Evolutionary conservation across 305 asterid genomes (phyloP), one percentile per base, ranked within the genome.

Genomic region (Rubia occidens): DNA sequence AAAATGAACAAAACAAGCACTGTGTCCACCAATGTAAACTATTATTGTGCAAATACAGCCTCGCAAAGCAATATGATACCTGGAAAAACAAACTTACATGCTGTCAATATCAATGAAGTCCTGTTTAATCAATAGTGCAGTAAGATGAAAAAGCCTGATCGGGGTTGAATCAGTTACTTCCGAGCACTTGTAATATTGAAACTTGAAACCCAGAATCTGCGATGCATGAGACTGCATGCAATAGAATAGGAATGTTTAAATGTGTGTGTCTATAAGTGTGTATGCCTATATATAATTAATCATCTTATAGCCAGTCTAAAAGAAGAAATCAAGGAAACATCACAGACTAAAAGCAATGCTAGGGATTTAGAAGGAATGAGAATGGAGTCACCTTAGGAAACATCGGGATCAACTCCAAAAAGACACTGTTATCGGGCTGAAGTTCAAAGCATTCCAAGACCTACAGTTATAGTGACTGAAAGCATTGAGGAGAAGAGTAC

Each of bases 401-500:
- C 74, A 94, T 89, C 39, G 99, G 99, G 75, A 94, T 85, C 75
- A 90, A 78, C 79, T 89, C 96, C 96, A 85, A 75, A 84, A 89
- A 94, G 74, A 89, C 87, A 59, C 78, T 79, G 80, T 89, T 87
- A 82, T 81, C 80, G 72, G 93, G 95, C 84, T 87, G 97, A 80
- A 83, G 90, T 91, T 94, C 97, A 66, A 89, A 94, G 84, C 95
- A 94, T 75, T 94, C 98, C 84, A 90, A 79, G 67, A 94, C 95
- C 98, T 94, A 80, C 72, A 74, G 67, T 55, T 64, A 60, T 29
- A 61, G 49, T 8, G 32, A 44, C 67, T 15, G 40, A 47, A 66
- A 65, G 45, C 39, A 55, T 14, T 64, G 20, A 74, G 29, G 44
- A 78, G 21, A 55, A 68, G 56, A 47, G 24, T 29, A 63, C 9